Percentiles rank a stretch among this genome's conserved stretches.
Evolutionary conservation across 2,329 filamentous ascomycete species (phyloP).

Genomic region (Monilinia fructigena): DNA sequence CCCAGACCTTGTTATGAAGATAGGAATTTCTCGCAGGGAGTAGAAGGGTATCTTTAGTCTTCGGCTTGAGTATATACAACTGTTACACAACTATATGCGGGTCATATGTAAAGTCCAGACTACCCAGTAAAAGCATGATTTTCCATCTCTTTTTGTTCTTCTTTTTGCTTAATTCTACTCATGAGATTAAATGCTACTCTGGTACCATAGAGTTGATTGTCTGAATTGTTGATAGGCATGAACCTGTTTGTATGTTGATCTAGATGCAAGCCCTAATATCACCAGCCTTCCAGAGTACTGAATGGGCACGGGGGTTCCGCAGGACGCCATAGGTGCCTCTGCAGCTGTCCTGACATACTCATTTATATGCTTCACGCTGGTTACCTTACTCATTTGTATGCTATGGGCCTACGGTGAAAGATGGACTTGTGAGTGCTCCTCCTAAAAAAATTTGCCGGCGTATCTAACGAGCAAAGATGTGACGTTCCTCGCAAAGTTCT

Average conservation of each 20-base stretch:
- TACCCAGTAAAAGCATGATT: constrained; percentile 5
- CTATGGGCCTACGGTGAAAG: constrained; percentile 39
- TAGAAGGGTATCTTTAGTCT: background rate
- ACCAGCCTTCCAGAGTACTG: constrained; percentile 3
- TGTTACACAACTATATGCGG: constrained; percentile 17
- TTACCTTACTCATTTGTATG: constrained; percentile 32
- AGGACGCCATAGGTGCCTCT: constrained; percentile 33
- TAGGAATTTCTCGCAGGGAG: background rate
- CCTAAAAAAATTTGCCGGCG: background rate
- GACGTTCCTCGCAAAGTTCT: constrained; percentile 35
- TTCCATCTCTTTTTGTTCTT: background rate
- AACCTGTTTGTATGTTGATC: background rate
- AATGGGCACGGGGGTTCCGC: constrained; percentile 29
- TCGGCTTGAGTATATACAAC: background rate
- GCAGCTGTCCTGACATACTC: constrained; percentile 38
- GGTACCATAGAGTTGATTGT: constrained; percentile 1
- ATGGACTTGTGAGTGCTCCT: constrained; percentile 34
- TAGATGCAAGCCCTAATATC: constrained; percentile 16
- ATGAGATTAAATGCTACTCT: background rate
- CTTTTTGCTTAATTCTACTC: background rate
- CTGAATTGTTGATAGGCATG: constrained; percentile 4
- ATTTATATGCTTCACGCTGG: constrained; percentile 32
- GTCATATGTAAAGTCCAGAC: constrained; percentile 20
- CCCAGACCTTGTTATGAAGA: constrained; percentile 5
- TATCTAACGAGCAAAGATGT: constrained; percentile 32